phyloP scores from a whole-genome alignment of 352 stramenopile genomes.

The Lagenidium giganteum region DNA sequence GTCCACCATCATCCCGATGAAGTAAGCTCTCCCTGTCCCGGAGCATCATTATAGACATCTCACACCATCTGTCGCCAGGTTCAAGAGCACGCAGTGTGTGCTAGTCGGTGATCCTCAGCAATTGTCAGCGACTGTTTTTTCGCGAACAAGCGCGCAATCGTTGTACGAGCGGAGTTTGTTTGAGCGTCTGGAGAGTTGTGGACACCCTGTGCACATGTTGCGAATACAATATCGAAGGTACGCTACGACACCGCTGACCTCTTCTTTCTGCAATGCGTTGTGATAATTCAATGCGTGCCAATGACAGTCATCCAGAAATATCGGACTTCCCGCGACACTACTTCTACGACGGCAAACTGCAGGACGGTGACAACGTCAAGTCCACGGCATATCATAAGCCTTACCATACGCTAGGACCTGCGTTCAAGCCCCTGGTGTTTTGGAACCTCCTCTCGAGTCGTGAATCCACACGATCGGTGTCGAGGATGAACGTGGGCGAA shows the following conservation, averaged over 20 bases:
- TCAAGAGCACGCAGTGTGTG: slow-evolving; percentile 87
- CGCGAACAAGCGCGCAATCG: slow-evolving; percentile 71
- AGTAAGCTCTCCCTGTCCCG: slow-evolving; percentile 35
- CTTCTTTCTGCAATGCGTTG: neutral
- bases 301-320: slow-evolving; percentile 66
- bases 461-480: slow-evolving; percentile 74
- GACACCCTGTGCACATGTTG: slow-evolving; percentile 88
- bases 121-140: slow-evolving; percentile 91
- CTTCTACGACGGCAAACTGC: slow-evolving; percentile 81
- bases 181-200: slow-evolving; percentile 84
- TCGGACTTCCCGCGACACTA: slow-evolving; percentile 81
- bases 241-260: neutral
- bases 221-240: slow-evolving; percentile 83
- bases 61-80: too few relatives aligned
- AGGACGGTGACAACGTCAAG: slow-evolving; percentile 81
- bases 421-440: slow-evolving; percentile 81
- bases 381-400: slow-evolving; percentile 53
- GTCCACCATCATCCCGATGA: slow-evolving; percentile 88
- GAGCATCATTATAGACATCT: too few relatives aligned
- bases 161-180: slow-evolving; percentile 92
- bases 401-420: slow-evolving; percentile 70
- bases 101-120: slow-evolving; percentile 92
- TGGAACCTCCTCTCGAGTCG: slow-evolving; percentile 81
- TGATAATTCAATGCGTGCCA: slow-evolving; percentile 7
- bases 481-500: slow-evolving; percentile 74